Conservation (phyloP, 2,329 filamentous ascomycete species). For the Helicocarpus griseus region DNA sequence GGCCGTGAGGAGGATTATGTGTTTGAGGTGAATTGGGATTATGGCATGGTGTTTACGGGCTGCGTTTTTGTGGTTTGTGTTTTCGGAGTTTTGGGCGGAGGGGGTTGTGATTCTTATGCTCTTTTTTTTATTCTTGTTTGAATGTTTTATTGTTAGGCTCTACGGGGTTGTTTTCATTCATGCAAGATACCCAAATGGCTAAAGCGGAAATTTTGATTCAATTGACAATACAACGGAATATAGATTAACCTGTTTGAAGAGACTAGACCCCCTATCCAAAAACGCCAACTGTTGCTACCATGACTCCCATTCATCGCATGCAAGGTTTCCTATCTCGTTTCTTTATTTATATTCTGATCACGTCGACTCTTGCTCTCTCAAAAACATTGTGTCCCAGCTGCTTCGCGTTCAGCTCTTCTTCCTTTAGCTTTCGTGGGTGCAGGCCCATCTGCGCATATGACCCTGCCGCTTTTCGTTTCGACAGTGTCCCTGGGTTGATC, state of each 20-base stretch:
- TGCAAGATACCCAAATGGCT: not conserved
- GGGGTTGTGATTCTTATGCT: not conserved
- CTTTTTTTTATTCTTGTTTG: not conserved
- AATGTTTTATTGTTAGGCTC: not conserved
- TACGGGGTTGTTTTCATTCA: not conserved
- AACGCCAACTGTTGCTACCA: not conserved
- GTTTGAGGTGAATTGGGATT: constrained; percentile 21
- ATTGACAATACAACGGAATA: not conserved
- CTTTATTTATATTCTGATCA: constrained; percentile 58
- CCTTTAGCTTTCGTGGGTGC: constrained; percentile 51
- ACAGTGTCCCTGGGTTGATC: constrained; percentile 81
- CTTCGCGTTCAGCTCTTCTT: constrained; percentile 48
- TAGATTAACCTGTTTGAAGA: not conserved
- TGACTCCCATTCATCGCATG: not conserved
- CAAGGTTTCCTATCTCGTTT: not conserved
- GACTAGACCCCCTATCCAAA: not conserved
- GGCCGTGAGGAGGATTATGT: constrained; percentile 24
- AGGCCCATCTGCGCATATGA: constrained; percentile 76
- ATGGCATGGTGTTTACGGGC: not conserved
- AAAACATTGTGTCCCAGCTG: constrained; percentile 67
- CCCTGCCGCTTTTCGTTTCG: constrained; percentile 73
- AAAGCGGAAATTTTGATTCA: not conserved
- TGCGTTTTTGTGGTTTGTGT: not conserved
- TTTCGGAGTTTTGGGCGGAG: not conserved
- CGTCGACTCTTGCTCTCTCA: constrained; percentile 75